Conservation (phyloP, 352 stramenopile genomes). For the Thalassiosira livingstoniorum region DNA sequence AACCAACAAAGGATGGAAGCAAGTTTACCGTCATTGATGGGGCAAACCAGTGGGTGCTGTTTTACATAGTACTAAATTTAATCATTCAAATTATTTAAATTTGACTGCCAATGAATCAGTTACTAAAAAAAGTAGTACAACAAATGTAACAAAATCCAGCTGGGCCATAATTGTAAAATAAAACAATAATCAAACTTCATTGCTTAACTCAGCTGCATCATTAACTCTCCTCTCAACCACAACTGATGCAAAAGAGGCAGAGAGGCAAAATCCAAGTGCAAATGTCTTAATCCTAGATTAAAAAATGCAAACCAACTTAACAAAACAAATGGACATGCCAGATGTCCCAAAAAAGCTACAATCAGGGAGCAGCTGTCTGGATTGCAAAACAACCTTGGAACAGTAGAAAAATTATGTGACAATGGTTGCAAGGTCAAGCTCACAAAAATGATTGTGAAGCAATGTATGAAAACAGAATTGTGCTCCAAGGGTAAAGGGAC, state of each 20-base stretch:
- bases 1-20: neutral
- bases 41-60: neutral
- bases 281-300: neutral
- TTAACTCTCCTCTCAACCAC: neutral
- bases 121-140: neutral
- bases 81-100: neutral
- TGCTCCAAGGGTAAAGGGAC: neutral
- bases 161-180: neutral
- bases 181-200: neutral
- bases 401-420: neutral
- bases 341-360: neutral
- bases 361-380: neutral
- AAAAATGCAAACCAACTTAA: neutral
- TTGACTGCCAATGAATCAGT: neutral
- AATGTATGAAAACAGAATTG: neutral
- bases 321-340: neutral
- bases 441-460: neutral
- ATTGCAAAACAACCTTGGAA: slow-evolving; percentile 6
- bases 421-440: slow-evolving; percentile 8
- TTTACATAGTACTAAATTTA: too few species aligned
- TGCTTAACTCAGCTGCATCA: slow-evolving; percentile 17
- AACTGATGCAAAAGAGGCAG: neutral
- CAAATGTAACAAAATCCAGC: too few species aligned
- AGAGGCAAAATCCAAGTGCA: neutral
- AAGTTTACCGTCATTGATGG: neutral